Evolutionary conservation across 768 basidiomycete genomes (phyloP), one percentile per base, ranked within the genome.

Genomic region (Auricularia sp.): DNA sequence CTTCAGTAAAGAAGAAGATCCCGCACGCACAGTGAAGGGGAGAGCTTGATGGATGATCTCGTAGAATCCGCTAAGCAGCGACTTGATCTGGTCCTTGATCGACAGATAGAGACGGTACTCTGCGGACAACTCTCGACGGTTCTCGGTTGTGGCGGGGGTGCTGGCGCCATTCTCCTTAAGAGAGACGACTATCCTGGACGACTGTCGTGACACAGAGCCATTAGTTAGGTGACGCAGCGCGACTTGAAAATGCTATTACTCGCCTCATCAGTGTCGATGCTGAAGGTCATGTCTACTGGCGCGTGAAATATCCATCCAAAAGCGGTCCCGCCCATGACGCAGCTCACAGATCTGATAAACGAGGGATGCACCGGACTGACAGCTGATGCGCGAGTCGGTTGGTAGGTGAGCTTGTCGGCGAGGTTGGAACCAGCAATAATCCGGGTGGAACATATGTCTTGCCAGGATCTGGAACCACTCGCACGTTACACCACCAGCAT

Each of bases 341-440:
- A 88, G 14, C 97, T 97, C 56, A 99, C 94, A 68, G 99, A 99
- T 72, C 94, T 93, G 89, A 98, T 98, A 84, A 97, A 98, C 7
- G 89, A 87, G 16, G 98, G 76, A 77, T 98, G 96, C 70, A 98
- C 95, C 1, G 90, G 89, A 73, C 98, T 98, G 72, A 97, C 90
- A 83, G 86, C 88, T 2, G 92, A 93, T 66, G 92, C 89, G 73
- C 92, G 90, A 79, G 94, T 93, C 1, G 96, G 95, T 75, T 98
- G 97, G 72, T 98, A 99, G 1, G 96, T 97, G 63, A 92, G 82
- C 70, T 87, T 85, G 75, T 97, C 97, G 3, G 94, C 95, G 0
- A 18, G 96, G 96, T 73, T 98, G 93, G 85, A 99, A 99, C 33
- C 98, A 82, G 3, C 94, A 96, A 70, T 97, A 97, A 77, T 96